Percentiles rank a stretch among this genome's conserved stretches.
Conservation (phyloP, 1,139 yeast genomes). For the Geotrichum restrictum region DNA sequence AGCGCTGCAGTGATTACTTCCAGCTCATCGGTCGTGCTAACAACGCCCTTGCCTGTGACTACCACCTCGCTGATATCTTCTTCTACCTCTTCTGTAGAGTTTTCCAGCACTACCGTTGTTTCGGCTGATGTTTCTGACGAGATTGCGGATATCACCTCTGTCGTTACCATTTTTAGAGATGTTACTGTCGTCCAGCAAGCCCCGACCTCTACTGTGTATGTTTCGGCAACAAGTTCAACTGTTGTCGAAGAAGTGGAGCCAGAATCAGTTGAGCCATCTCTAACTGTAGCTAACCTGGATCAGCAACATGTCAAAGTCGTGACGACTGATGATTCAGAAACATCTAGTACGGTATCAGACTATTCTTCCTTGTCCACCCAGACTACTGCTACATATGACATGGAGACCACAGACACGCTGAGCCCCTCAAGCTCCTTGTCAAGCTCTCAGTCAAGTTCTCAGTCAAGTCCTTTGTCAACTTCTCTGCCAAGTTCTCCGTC, state of each 20-base stretch:
- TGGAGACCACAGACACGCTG: slow-evolving; percentile 20
- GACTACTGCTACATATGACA: slow-evolving; percentile 28
- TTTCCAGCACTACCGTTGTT: neutral
- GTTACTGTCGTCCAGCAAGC: too few species aligned
- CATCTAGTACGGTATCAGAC: slow-evolving; percentile 13
- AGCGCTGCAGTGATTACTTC: slow-evolving; percentile 7
- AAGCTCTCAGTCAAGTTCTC: neutral
- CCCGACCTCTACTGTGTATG: too few species aligned
- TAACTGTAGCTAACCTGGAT: neutral
- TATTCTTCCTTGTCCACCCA: slow-evolving; percentile 23
- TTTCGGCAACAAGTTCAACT: too few species aligned
- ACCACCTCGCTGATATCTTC: slow-evolving; percentile 4
- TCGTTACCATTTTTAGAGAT: neutral
- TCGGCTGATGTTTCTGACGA: neutral
- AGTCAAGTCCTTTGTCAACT: neutral
- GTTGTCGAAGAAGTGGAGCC: too few species aligned
- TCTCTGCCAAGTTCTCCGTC: neutral
- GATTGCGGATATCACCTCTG: neutral
- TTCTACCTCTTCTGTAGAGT: slow-evolving; percentile 1
- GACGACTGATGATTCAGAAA: too few species aligned
- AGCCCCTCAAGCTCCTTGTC: slow-evolving; percentile 3
- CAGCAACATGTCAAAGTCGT: neutral
- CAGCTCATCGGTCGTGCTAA: neutral
- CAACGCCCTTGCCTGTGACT: neutral
- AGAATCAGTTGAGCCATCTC: too few species aligned